Conservation (phyloP, 352 stramenopile species). For the Globisporangium irregulare region DNA sequence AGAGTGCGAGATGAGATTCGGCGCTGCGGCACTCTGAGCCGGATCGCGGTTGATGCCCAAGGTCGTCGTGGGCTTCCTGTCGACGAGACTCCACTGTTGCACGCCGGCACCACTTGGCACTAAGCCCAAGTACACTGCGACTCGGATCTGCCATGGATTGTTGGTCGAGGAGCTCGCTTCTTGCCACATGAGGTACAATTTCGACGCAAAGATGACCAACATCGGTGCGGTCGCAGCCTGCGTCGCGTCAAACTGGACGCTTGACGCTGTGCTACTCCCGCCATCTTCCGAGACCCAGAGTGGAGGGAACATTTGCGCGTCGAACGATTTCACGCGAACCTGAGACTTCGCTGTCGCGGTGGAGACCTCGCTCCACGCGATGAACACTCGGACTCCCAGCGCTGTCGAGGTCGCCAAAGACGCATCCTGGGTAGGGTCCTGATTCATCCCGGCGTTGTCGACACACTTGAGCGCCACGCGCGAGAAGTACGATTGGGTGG, state of each 20-base stretch:
- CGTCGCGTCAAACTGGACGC: slow-evolving; percentile 41
- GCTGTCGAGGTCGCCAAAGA: slow-evolving; percentile 20
- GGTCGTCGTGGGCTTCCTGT: slow-evolving; percentile 16
- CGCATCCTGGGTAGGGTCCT: slow-evolving; percentile 31
- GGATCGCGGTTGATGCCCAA: slow-evolving; percentile 49
- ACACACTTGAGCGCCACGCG: slow-evolving; percentile 42
- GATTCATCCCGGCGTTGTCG: slow-evolving; percentile 45
- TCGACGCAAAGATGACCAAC: slow-evolving; percentile 23
- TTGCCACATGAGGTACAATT: slow-evolving; percentile 54
- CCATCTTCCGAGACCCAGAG: slow-evolving; percentile 47
- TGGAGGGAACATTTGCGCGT: slow-evolving; percentile 30
- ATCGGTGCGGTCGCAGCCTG: slow-evolving; percentile 36
- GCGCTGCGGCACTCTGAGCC: slow-evolving; percentile 29
- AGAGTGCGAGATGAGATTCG: slow-evolving; percentile 29
- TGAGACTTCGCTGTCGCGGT: slow-evolving; percentile 22
- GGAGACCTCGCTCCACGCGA: slow-evolving; percentile 49
- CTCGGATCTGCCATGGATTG: slow-evolving; percentile 46
- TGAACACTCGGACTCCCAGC: slow-evolving; percentile 33
- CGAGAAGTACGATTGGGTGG: slow-evolving; percentile 37
- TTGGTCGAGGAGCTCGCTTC: slow-evolving; percentile 28
- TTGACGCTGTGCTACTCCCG: slow-evolving; percentile 16
- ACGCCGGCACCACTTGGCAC: slow-evolving; percentile 17
- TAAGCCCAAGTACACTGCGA: slow-evolving; percentile 31
- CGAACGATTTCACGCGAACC: slow-evolving; percentile 45
- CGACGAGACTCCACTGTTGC: slow-evolving; percentile 43